These are phyloP conservation scores for Lyophyllum semitale DNA, from an alignment of 768 basidiomycete genomes.

Conservation along the genomic window DNA sequence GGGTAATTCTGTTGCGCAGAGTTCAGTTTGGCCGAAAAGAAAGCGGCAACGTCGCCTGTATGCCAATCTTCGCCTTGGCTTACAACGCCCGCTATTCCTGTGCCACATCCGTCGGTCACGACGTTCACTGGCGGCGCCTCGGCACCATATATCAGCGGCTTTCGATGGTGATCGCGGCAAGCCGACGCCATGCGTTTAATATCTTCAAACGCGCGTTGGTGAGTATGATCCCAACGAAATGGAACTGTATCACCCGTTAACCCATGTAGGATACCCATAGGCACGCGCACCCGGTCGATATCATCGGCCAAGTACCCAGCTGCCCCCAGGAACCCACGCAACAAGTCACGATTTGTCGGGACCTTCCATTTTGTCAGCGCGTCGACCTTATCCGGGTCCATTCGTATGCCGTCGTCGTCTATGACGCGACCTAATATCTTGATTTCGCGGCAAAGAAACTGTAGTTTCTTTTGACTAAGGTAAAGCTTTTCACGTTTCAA, in stretches of 20 bases:
- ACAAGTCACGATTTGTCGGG: too few relatives aligned
- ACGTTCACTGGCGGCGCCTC: not conserved
- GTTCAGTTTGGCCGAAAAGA: constrained; percentile 7
- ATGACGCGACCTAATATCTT: not conserved
- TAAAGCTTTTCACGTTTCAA: not conserved
- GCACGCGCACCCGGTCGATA: not conserved
- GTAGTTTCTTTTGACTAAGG: not conserved
- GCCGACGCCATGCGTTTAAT: not conserved
- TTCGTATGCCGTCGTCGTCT: not conserved
- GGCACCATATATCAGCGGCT: not conserved
- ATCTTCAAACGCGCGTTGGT: constrained; percentile 3
- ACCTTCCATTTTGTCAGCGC: not conserved
- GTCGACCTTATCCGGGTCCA: constrained; percentile 2
- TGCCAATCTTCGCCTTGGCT: not conserved
- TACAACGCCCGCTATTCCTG: not conserved
- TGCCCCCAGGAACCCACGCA: not conserved
- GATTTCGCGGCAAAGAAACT: not conserved
- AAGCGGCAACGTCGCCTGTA: not conserved
- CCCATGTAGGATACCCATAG: not conserved
- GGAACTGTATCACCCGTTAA: not conserved
- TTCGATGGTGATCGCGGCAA: not conserved
- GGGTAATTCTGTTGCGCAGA: constrained; percentile 3
- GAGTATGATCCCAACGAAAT: constrained; percentile 3
- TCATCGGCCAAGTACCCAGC: constrained; percentile 1
- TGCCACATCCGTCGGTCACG: constrained; percentile 4